A percentile compares a stretch with the other conserved stretches of the same genome.
Evolutionary conservation across 106 monocot genomes (phyloP).

Genomic region (Cymbidium sinense): DNA sequence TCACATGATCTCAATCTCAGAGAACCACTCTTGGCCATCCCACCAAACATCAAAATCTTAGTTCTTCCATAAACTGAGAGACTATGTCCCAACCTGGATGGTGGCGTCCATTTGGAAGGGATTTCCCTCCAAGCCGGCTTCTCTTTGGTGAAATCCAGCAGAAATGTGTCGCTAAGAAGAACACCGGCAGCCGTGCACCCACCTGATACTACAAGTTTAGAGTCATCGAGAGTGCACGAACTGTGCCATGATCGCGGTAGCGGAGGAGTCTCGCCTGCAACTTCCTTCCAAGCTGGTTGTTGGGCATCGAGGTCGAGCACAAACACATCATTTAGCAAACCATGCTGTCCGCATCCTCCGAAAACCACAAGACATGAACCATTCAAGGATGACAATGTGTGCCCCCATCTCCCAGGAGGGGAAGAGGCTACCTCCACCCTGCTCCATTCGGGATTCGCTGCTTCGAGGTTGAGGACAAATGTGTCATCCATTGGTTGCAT

Average conservation of each 20-base stretch:
- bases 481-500: slow-evolving; percentile 99
- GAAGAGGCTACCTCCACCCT: slow-evolving; percentile 63
- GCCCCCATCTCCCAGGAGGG: slow-evolving; percentile 92
- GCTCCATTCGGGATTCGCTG: slow-evolving; percentile 68
- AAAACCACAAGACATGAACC: slow-evolving; percentile 82
- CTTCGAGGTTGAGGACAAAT: slow-evolving; percentile 81
- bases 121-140: slow-evolving; percentile 84
- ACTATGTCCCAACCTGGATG: slow-evolving; percentile 76
- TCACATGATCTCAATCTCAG: slow-evolving; percentile 73
- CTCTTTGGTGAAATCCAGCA: slow-evolving; percentile 60
- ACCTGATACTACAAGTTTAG: slow-evolving; percentile 83
- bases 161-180: slow-evolving; percentile 74
- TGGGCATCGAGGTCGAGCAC: slow-evolving; percentile 76
- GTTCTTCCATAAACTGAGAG: slow-evolving; percentile 58
- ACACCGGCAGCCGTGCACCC: slow-evolving; percentile 78
- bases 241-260: slow-evolving; percentile 92
- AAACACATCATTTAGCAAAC: slow-evolving; percentile 83
- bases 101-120: slow-evolving; percentile 51
- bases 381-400: slow-evolving; percentile 75
- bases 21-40: slow-evolving; percentile 84
- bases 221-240: slow-evolving; percentile 71
- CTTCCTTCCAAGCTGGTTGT: slow-evolving; percentile 82
- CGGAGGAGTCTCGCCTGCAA: slow-evolving; percentile 47
- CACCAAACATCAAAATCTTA: slow-evolving; percentile 86
- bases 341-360: slow-evolving; percentile 76